phyloP scores from a whole-genome alignment of 73 alveolate species.

The Durusdinium trenchii region DNA sequence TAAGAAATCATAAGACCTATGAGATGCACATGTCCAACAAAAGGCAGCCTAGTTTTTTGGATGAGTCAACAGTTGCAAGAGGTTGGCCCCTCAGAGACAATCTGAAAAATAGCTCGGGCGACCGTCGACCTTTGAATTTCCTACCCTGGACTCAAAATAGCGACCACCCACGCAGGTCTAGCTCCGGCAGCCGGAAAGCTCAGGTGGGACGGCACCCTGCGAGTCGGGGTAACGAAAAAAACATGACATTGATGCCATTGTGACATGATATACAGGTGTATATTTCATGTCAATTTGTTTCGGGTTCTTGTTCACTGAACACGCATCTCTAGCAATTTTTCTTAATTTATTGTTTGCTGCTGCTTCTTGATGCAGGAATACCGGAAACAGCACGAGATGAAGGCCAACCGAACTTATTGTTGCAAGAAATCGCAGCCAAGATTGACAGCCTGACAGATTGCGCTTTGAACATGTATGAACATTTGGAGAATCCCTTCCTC shows the following conservation, averaged over 20 bases:
- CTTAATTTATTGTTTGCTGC: neutral
- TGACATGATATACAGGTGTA: neutral
- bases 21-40: too few species aligned
- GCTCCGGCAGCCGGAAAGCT: constrained; percentile 40
- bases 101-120: too few species aligned
- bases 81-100: too few species aligned
- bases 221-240: neutral
- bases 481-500: neutral
- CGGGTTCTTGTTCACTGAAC: too few species aligned
- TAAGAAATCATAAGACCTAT: too few species aligned
- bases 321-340: neutral
- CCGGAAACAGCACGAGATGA: constrained; percentile 94
- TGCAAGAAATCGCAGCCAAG: neutral
- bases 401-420: neutral
- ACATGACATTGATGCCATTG: neutral
- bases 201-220: neutral
- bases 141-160: neutral
- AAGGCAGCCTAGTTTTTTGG: too few species aligned
- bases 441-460: neutral
- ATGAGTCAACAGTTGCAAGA: too few species aligned
- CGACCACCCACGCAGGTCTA: constrained; percentile 36
- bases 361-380: constrained; percentile 18
- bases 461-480: too few species aligned
- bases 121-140: too few species aligned
- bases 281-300: too few species aligned